These are phyloP conservation scores for Dactylellina haptotyla DNA, from an alignment of 2,329 filamentous ascomycete species.

Conservation along the genomic window DNA sequence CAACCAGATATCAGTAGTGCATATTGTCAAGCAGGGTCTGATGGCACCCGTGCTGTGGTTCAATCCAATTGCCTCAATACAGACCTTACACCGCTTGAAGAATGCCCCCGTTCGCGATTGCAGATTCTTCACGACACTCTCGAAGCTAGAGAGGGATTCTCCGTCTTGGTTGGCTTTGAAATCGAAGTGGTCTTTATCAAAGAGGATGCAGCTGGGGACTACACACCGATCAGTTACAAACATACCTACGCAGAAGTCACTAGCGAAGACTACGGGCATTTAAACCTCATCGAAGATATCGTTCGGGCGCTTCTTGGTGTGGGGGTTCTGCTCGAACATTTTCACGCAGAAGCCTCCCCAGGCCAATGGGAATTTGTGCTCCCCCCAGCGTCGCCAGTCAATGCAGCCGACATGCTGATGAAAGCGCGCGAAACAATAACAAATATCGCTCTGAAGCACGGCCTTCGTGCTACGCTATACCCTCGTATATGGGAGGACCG, in stretches of 20 bases:
- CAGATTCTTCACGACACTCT: not conserved
- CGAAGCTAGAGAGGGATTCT: not conserved
- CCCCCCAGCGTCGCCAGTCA: constrained; percentile 55
- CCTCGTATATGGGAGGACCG: constrained; percentile 54
- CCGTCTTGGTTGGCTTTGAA: constrained; percentile 16
- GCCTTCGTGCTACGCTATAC: constrained; percentile 56
- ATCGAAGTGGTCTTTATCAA: constrained; percentile 22
- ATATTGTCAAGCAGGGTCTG: constrained; percentile 3
- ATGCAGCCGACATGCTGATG: constrained; percentile 57
- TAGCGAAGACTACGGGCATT: not conserved
- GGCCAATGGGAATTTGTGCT: constrained; percentile 59
- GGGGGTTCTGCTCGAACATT: constrained; percentile 57
- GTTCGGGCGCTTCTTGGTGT: constrained; percentile 43
- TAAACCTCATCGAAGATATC: constrained; percentile 54
- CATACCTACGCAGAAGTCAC: constrained; percentile 9
- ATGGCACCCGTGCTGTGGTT: constrained; percentile 1
- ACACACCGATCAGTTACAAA: not conserved
- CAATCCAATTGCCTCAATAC: not conserved
- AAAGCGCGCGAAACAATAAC: constrained; percentile 57
- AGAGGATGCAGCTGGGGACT: not conserved
- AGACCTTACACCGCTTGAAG: not conserved
- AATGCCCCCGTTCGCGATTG: constrained; percentile 3
- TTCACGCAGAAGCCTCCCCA: constrained; percentile 58
- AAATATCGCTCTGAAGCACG: constrained; percentile 39
- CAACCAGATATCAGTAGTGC: not conserved